Percentiles rank a stretch among this genome's conserved stretches.
These are phyloP conservation scores for Malassezia sympodialis DNA, from an alignment of 1,284 basidiomycete genomes.

Conservation along the genomic window DNA sequence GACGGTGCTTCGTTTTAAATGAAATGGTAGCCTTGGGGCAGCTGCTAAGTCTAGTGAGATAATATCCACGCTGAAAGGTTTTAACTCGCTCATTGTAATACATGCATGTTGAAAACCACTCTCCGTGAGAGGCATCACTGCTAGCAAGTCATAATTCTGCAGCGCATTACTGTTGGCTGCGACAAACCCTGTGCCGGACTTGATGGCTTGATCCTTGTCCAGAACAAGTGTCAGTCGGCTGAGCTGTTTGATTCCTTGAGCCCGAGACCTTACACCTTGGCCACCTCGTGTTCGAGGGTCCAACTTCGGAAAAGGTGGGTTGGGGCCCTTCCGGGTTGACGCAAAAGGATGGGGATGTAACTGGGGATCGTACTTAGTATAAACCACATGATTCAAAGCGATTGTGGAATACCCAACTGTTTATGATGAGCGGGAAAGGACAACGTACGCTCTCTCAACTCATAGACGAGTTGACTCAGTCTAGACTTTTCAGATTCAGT, in stretches of 20 bases:
- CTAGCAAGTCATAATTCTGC: constrained; percentile 63
- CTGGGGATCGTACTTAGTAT: constrained; percentile 25
- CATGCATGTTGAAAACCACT: constrained; percentile 66
- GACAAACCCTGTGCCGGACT: constrained; percentile 32
- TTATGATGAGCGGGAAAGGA: neutral
- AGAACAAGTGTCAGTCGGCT: constrained; percentile 42
- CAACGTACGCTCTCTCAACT: constrained; percentile 20
- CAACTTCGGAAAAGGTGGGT: constrained; percentile 35
- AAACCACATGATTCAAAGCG: constrained; percentile 37
- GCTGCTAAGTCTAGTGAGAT: constrained; percentile 67
- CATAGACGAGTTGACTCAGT: constrained; percentile 21
- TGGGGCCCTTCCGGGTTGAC: constrained; percentile 15
- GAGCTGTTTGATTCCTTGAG: constrained; percentile 27
- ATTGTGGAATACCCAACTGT: constrained; percentile 30
- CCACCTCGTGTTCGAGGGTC: constrained; percentile 22
- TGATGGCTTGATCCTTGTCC: constrained; percentile 35
- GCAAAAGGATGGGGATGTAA: constrained; percentile 25
- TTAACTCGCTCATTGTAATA: constrained; percentile 67
- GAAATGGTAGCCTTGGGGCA: constrained; percentile 64
- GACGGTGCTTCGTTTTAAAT: constrained; percentile 69
- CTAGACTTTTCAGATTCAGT: constrained; percentile 12
- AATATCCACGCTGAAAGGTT: constrained; percentile 66
- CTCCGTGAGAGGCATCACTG: constrained; percentile 62
- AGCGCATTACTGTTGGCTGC: constrained; percentile 31
- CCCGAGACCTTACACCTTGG: neutral